A percentile compares a stretch with the other conserved stretches of the same genome.
These are phyloP conservation scores for Plantago ovata DNA, from an alignment of 257 asterid genomes.

Conservation along the genomic window DNA sequence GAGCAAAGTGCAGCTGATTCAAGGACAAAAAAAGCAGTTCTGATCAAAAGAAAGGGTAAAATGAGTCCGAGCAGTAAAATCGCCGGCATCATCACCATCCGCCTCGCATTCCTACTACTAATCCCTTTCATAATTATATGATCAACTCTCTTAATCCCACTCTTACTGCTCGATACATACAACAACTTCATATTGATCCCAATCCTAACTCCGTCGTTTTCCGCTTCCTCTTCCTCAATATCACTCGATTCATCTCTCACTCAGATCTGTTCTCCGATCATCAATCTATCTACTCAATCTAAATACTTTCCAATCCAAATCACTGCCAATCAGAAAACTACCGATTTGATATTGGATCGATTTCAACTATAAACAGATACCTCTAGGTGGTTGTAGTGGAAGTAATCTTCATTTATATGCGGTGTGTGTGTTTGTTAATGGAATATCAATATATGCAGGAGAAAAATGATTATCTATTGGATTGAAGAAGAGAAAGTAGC, in stretches of 20 bases:
- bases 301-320: too few relatives aligned
- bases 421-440: constrained; percentile 1
- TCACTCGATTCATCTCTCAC: constrained; percentile 21
- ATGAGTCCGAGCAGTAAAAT: constrained; percentile 45
- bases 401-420: neutral
- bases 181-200: constrained; percentile 44
- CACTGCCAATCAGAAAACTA: too few relatives aligned
- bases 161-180: constrained; percentile 41
- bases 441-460: neutral
- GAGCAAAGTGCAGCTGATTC: constrained; percentile 74
- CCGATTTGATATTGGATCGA: neutral
- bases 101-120: constrained; percentile 34
- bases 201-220: constrained; percentile 5
- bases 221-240: constrained; percentile 24
- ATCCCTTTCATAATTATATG: constrained; percentile 26
- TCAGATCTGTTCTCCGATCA: neutral
- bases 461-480: too few relatives aligned
- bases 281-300: too few relatives aligned
- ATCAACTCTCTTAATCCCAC: constrained; percentile 38
- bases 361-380: neutral
- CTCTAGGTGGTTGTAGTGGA: neutral
- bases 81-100: constrained; percentile 46
- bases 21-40: constrained; percentile 55
- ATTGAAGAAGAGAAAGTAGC: neutral
- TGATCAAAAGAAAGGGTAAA: constrained; percentile 49